Base-by-base conservation (phyloP, 1,284 basidiomycete genomes). In the Ganoderma leucocontextum region DNA sequence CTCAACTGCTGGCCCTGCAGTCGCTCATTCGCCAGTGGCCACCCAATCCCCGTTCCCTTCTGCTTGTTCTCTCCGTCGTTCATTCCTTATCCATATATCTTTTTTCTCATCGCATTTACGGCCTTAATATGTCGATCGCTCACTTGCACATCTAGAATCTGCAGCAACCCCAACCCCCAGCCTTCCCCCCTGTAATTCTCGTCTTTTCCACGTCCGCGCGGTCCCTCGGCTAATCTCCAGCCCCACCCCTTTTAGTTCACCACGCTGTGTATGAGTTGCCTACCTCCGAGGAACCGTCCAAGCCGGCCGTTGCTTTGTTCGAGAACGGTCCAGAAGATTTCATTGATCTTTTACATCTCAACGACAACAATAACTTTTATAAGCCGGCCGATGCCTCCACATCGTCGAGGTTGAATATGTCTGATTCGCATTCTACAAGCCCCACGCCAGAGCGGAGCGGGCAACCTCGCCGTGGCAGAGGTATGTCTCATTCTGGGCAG, bases 241-340 rank as follows among this genome's bases (percentile, higher is more conserved):
- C 33, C 33, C 38, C 33, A 38, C 65, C 59, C 57, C 15, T 57
- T 49, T 36, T 41, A 65, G 69, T 64, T 44, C 64, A 65, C 69
- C 64, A 70, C 65, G 68, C 55, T 71, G 70, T 73, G 72, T 65
- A 75, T 76, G 73, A 74, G 64, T 57, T 65, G 41, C 63, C 64
- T 61, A 62, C 71, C 52, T 64, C 71, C 49, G 52, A 63, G 57
- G 42, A 62, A 73, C n/a, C 72, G 76, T 62, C 60, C 75, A 60
- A 63, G 55, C 67, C 67, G 68, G 63, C 65, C 69, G 12, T 69
- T 66, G 57, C 67, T 33, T 58, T 61, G n/a, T 78, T 77, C 75
- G 76, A 79, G 78, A 78, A 78, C 53, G 62, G 66, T 69, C 72
- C 68, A 71, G 67, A 74, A 72, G 63, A 69, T 64, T 70, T 73